Evolutionary conservation across 148 eudicot species (phyloP).

Genomic region (Gaultheria prostrata): DNA sequence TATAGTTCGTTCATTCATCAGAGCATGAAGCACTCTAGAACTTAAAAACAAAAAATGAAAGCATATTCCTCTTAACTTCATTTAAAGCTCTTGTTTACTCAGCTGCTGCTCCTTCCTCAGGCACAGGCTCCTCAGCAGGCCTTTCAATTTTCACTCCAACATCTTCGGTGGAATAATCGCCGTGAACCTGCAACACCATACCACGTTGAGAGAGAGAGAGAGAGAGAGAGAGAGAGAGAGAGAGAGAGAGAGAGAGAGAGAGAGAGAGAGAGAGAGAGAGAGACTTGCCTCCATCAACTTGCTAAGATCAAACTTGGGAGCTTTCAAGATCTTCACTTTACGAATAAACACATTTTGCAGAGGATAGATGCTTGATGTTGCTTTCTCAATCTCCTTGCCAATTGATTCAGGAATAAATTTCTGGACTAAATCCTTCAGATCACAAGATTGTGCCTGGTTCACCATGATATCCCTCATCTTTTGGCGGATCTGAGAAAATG

Average conservation of each 20-base stretch:
- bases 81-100: conserved; percentile 36
- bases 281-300: conserved; percentile 75
- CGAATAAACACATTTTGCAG: conserved; percentile 76
- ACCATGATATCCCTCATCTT: conserved; percentile 92
- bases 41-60: not conserved
- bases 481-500: conserved; percentile 56
- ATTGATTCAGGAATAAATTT: conserved; percentile 87
- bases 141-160: conserved; percentile 72
- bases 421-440: conserved; percentile 76
- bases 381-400: conserved; percentile 86
- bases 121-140: conserved; percentile 61
- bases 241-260: not conserved
- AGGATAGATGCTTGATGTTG: conserved; percentile 74
- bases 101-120: conserved; percentile 31
- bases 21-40: not conserved
- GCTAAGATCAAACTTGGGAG: conserved; percentile 85
- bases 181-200: conserved; percentile 52
- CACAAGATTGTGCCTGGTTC: conserved; percentile 74
- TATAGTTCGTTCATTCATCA: not conserved
- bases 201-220: not conserved
- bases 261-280: not conserved
- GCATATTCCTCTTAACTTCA: not conserved
- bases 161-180: conserved; percentile 62
- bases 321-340: conserved; percentile 81
- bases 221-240: not conserved